A percentile compares a stretch with the other conserved stretches of the same genome.
These are phyloP conservation scores for Scedosporium aurantiacum DNA, from an alignment of 2,329 filamentous ascomycete genomes.

Conservation along the genomic window DNA sequence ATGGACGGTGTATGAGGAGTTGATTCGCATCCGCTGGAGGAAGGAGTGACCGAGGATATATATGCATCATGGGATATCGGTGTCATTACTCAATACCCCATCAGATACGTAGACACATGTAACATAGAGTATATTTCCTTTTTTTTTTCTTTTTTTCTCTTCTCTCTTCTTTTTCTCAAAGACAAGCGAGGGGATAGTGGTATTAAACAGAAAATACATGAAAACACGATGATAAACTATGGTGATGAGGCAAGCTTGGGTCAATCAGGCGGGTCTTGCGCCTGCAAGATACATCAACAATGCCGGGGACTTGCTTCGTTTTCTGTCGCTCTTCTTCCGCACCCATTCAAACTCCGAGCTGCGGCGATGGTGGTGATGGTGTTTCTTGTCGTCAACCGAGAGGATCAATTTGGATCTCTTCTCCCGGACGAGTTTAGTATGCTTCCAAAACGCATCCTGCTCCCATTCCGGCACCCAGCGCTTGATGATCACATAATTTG, in stretches of 20 bases:
- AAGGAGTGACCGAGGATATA: slow-evolving; percentile 28
- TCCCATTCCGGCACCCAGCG: slow-evolving; percentile 61
- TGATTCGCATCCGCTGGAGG: slow-evolving; percentile 52
- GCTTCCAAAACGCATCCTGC: slow-evolving; percentile 61
- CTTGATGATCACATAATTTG: slow-evolving; percentile 61
- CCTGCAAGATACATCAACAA: slow-evolving; percentile 48
- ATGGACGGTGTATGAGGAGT: slow-evolving; percentile 94
- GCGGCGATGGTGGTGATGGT: slow-evolving; percentile 26
- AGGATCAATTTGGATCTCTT: slow-evolving; percentile 34
- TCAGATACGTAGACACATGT: not conserved
- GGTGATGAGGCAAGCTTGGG: not conserved
- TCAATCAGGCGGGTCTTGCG: slow-evolving; percentile 27
- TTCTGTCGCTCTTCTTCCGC: slow-evolving; percentile 42
- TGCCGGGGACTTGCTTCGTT: slow-evolving; percentile 44
- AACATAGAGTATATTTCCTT: not conserved
- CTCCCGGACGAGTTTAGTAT: slow-evolving; percentile 55
- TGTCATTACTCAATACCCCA: not conserved
- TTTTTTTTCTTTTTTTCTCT: not conserved
- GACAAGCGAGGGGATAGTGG: not conserved
- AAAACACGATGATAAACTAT: not conserved
- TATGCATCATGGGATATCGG: not conserved
- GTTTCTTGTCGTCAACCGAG: slow-evolving; percentile 34
- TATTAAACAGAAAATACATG: not conserved
- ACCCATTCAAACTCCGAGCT: slow-evolving; percentile 41
- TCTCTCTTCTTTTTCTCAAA: not conserved